Conservation (phyloP, 495 filamentous ascomycete species). For the Tirmania nivea region DNA sequence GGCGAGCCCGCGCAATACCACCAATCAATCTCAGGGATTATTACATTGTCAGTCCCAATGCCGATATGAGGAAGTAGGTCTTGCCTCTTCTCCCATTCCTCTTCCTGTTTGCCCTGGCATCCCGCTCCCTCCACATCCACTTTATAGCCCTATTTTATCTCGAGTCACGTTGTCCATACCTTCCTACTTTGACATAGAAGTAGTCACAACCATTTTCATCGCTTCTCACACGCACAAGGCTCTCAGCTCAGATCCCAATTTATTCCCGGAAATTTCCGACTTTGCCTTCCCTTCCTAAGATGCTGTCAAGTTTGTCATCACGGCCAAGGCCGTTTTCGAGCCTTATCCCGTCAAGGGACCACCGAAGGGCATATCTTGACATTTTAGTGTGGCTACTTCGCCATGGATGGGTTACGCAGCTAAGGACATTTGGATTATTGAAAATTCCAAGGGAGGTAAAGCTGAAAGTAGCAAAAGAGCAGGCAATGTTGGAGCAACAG, state of each 20-base stretch:
- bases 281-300: slow-evolving; percentile 58
- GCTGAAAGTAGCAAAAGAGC: neutral
- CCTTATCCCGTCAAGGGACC: slow-evolving; percentile 71
- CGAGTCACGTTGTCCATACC: no score
- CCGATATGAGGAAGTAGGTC: slow-evolving; percentile 40
- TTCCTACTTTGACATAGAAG: no score
- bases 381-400: slow-evolving; percentile 86
- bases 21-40: slow-evolving; percentile 74
- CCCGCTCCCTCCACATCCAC: no score
- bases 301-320: slow-evolving; percentile 54
- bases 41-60: slow-evolving; percentile 88
- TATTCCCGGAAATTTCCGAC: slow-evolving; percentile 62
- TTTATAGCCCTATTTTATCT: no score
- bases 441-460: slow-evolving; percentile 7
- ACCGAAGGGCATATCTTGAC: slow-evolving; percentile 64
- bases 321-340: slow-evolving; percentile 56
- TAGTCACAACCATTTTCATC: neutral
- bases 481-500: neutral
- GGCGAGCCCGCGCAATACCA: slow-evolving; percentile 74
- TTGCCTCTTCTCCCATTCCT: neutral
- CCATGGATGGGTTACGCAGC: slow-evolving; percentile 76
- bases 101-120: neutral
- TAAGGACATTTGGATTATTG: slow-evolving; percentile 75
- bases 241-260: slow-evolving; percentile 29
- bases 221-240: slow-evolving; percentile 20